Percentiles rank a stretch among this genome's conserved stretches.
phyloP scores from a whole-genome alignment of 2,329 filamentous ascomycete species.

The Hypoxylon sp. region DNA sequence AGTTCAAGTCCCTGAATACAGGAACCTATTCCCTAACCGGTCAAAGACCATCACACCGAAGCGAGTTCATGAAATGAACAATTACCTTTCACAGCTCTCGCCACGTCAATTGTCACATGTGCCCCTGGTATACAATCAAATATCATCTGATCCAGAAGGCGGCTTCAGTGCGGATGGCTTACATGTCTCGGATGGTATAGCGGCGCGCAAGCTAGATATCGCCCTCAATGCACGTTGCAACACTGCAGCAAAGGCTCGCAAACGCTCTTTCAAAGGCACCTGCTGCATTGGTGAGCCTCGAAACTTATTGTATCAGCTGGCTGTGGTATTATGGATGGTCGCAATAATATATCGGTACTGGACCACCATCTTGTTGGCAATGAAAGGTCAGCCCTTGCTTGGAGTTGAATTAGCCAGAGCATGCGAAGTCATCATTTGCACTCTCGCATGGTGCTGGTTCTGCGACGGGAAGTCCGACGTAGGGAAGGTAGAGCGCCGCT shows the following conservation, averaged over 20 bases:
- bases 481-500: slow-evolving; percentile 64
- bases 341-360: slow-evolving; percentile 38
- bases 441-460: slow-evolving; percentile 61
- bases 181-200: slow-evolving; percentile 62
- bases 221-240: slow-evolving; percentile 69
- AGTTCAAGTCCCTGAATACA: slow-evolving; percentile 60
- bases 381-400: background rate
- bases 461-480: slow-evolving; percentile 68
- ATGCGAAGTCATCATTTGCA: slow-evolving; percentile 37
- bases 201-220: slow-evolving; percentile 64
- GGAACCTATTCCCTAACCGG: slow-evolving; percentile 58
- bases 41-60: slow-evolving; percentile 60
- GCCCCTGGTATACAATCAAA: slow-evolving; percentile 64
- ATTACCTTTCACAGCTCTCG: slow-evolving; percentile 61
- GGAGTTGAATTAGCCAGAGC: slow-evolving; percentile 33
- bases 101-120: slow-evolving; percentile 59
- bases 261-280: slow-evolving; percentile 62
- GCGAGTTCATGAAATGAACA: slow-evolving; percentile 66
- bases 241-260: slow-evolving; percentile 55
- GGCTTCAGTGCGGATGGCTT: slow-evolving; percentile 63
- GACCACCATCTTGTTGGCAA: background rate
- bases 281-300: slow-evolving; percentile 63
- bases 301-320: slow-evolving; percentile 53
- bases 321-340: slow-evolving; percentile 50
- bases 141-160: slow-evolving; percentile 57